Evolutionary conservation across 345 rosid species (phyloP).

Genomic region (Noccaea caerulescens): DNA sequence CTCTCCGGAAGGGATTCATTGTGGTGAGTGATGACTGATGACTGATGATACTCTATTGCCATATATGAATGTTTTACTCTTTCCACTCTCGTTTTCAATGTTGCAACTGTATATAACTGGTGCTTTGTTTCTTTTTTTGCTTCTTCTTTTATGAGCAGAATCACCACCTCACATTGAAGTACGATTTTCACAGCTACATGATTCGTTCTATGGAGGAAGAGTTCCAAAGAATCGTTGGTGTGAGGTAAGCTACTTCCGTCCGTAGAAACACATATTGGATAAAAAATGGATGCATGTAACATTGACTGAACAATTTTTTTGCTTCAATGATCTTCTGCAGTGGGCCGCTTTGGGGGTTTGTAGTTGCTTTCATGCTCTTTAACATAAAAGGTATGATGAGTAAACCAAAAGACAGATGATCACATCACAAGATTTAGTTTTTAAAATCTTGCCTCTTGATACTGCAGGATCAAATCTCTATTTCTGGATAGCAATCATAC

Average conservation of each 20-base stretch:
- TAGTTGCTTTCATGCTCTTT: constrained; percentile 92
- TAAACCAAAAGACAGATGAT: not conserved
- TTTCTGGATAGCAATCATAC: constrained; percentile 96
- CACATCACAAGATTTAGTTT: not conserved
- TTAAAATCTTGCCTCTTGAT: constrained; percentile 4
- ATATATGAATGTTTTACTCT: constrained; percentile 27
- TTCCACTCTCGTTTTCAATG: constrained; percentile 21
- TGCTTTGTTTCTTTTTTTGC: not conserved
- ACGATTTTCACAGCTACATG: constrained; percentile 97
- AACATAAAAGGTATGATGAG: constrained; percentile 72
- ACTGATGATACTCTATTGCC: constrained; percentile 20
- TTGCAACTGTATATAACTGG: not conserved
- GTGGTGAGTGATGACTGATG: constrained; percentile 47
- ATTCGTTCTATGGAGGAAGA: constrained; percentile 99
- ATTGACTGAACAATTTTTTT: not conserved
- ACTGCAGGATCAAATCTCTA: constrained; percentile 89
- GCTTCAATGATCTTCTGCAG: constrained; percentile 56
- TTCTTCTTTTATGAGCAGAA: constrained; percentile 59
- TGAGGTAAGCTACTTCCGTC: constrained; percentile 57
- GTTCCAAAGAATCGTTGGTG: constrained; percentile 91
- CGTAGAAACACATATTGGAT: not conserved
- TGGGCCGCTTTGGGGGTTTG: constrained; percentile 92
- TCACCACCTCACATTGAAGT: constrained; percentile 69
- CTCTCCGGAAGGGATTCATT: constrained; percentile 89
- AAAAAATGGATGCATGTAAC: not conserved